Evolutionary conservation across 768 basidiomycete genomes (phyloP), one percentile per base, ranked within the genome.

Genomic region (Gloeopeniophorella convolvens): DNA sequence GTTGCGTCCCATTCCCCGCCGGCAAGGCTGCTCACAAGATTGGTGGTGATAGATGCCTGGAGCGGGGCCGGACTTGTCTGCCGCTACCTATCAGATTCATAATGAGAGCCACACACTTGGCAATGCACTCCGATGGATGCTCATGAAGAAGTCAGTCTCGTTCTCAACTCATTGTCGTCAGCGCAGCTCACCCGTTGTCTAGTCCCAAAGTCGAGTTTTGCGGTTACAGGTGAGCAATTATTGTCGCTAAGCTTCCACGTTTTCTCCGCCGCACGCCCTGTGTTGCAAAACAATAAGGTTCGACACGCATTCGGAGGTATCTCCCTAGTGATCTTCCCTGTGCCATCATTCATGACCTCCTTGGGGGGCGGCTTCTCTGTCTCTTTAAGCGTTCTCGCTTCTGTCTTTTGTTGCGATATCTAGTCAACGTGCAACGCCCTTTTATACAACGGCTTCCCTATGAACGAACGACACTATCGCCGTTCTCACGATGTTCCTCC

Each of bases 191-290:
- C 50, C 41, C 32, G 20, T 36, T 21, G 18, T 21, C 15, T 61
- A 97, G 95, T 64, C 90, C 95, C 5, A 92, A 90, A 59, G 95
- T 97, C 32, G 92, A 96, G 68, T 97, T 98, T 64, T 98, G 96
- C 64, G 96, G 96, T 26, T 98, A 98, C 74, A 92, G 88, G 91
- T 87, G 54, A 67, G 74, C 60, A 62, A 16, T 45, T 48, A 42
- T 54, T 52, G 51, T 48, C 45, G 20, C 3, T 34, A 5, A 42
- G 36, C 16, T 41, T 48, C 20, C 24, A 43, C 32, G 37, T 35
- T 20, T 39, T 37, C 35, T 18, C 36, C 46, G 16, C 8, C 36
- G 37, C 20, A 5, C 39, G 23, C 40, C 16, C 12, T 42, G 12
- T 27, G 34, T 6, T 7, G 15, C 27, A 39, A 16, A 37, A 33